Percentiles rank a stretch among this genome's conserved stretches.
Conservation (phyloP, 2,329 filamentous ascomycete species). For the Cytospora chrysosperma region DNA sequence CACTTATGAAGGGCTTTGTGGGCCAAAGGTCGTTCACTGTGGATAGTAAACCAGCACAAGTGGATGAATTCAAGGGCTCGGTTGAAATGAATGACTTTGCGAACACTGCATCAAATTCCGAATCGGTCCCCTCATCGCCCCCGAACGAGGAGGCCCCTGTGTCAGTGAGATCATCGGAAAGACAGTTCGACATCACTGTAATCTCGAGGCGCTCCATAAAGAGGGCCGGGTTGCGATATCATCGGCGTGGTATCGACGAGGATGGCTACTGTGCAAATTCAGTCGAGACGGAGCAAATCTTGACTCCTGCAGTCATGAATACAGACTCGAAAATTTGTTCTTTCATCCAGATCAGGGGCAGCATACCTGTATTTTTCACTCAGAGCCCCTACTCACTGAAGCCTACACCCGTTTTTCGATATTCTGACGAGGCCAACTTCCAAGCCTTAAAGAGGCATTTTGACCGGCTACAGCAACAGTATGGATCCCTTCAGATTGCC, state of each 20-base stretch:
- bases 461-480: conserved; percentile 62
- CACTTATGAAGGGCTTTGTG: conserved; percentile 91
- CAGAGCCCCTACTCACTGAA: conserved; percentile 94
- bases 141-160: conserved; percentile 30
- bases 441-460: conserved; percentile 80
- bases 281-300: conserved; percentile 93
- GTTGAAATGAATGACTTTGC: conserved; percentile 39
- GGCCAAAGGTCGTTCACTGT: conserved; percentile 81
- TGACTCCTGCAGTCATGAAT: conserved; percentile 70
- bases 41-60: conserved; percentile 58
- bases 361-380: conserved; percentile 92
- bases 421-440: conserved; percentile 76
- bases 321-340: conserved; percentile 66
- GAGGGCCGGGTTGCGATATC: conserved; percentile 83
- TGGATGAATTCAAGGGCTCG: conserved; percentile 48
- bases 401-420: conserved; percentile 77
- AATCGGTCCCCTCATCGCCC: conserved; percentile 23
- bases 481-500: conserved; percentile 75
- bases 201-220: conserved; percentile 88
- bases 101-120: conserved; percentile 17
- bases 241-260: conserved; percentile 87
- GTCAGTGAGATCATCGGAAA: conserved; percentile 47
- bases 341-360: conserved; percentile 84
- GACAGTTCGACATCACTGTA: conserved; percentile 75
- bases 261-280: conserved; percentile 84